phyloP scores from a whole-genome alignment of 805 yeast genomes.

The Metschnikowia aberdeeniae region DNA sequence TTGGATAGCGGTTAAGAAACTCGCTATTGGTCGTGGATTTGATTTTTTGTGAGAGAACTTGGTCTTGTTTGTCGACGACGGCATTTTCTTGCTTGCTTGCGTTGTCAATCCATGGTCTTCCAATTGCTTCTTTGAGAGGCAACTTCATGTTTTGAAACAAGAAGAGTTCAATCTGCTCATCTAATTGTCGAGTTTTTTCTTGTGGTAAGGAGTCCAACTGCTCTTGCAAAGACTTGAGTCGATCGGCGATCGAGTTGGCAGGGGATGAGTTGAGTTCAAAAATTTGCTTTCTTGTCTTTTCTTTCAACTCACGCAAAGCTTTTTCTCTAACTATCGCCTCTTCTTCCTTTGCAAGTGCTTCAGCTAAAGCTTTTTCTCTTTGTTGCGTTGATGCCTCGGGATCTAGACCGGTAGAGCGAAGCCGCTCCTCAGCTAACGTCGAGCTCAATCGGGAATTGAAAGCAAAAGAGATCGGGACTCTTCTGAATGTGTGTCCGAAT shows the following conservation, averaged over 20 bases:
- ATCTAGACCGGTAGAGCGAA: background rate
- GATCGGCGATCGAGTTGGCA: constrained; percentile 23
- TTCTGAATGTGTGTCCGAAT: background rate
- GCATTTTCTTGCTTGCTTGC: background rate
- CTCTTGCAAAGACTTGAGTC: constrained; percentile 28
- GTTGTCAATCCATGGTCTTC: constrained; percentile 33
- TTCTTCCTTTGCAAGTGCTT: constrained; percentile 42
- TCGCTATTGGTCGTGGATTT: constrained; percentile 32
- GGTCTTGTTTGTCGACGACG: constrained; percentile 7
- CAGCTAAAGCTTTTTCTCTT: constrained; percentile 40
- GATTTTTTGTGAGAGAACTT: constrained; percentile 16
- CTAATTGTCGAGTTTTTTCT: constrained; percentile 35
- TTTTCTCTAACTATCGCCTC: constrained; percentile 34
- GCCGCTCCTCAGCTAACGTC: constrained; percentile 1
- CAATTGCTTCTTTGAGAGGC: constrained; percentile 25
- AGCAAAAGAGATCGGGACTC: background rate
- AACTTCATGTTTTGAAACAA: constrained; percentile 30
- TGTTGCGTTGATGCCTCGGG: constrained; percentile 18
- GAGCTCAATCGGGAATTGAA: background rate
- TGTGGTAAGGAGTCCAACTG: constrained; percentile 28
- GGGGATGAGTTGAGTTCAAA: constrained; percentile 34
- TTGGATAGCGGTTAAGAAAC: constrained; percentile 47
- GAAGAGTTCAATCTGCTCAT: constrained; percentile 38
- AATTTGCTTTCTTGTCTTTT: constrained; percentile 25
- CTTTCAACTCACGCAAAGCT: constrained; percentile 30